Conservation (phyloP, 2,329 filamentous ascomycete genomes). For the Fusarium multiceps region DNA sequence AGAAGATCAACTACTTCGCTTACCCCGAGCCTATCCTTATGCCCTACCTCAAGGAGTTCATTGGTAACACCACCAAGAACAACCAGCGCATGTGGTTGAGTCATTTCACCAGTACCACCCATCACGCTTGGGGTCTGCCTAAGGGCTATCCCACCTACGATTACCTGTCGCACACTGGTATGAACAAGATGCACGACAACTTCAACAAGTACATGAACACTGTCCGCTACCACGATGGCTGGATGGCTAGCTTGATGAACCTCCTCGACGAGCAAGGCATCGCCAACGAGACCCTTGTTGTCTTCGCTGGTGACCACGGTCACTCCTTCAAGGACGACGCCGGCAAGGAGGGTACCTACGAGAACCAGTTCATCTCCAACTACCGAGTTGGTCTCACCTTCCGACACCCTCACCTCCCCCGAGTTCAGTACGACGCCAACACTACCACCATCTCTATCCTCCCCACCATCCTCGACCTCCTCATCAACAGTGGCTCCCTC, state of each 20-base stretch:
- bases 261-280: slow-evolving; percentile 50
- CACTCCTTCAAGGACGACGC: slow-evolving; percentile 51
- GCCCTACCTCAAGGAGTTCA: slow-evolving; percentile 49
- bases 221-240: slow-evolving; percentile 49
- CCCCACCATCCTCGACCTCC: slow-evolving; percentile 51
- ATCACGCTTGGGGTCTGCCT: slow-evolving; percentile 49
- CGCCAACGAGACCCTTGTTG: slow-evolving; percentile 50
- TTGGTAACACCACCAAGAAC: slow-evolving; percentile 48
- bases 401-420: slow-evolving; percentile 49
- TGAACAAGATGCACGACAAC: slow-evolving; percentile 44
- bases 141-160: slow-evolving; percentile 37
- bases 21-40: slow-evolving; percentile 49
- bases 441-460: slow-evolving; percentile 50
- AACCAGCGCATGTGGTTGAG: slow-evolving; percentile 52
- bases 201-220: slow-evolving; percentile 51
- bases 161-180: slow-evolving; percentile 43
- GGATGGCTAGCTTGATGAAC: slow-evolving; percentile 49
- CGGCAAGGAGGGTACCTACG: slow-evolving; percentile 49
- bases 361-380: slow-evolving; percentile 47
- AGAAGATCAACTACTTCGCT: slow-evolving; percentile 51
- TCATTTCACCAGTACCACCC: slow-evolving; percentile 53
- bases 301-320: slow-evolving; percentile 52
- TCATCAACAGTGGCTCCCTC: slow-evolving; percentile 50
- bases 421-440: slow-evolving; percentile 47
- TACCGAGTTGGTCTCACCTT: slow-evolving; percentile 50